phyloP scores from a whole-genome alignment of 2,329 filamentous ascomycete genomes.

The Penicillium sp. region DNA sequence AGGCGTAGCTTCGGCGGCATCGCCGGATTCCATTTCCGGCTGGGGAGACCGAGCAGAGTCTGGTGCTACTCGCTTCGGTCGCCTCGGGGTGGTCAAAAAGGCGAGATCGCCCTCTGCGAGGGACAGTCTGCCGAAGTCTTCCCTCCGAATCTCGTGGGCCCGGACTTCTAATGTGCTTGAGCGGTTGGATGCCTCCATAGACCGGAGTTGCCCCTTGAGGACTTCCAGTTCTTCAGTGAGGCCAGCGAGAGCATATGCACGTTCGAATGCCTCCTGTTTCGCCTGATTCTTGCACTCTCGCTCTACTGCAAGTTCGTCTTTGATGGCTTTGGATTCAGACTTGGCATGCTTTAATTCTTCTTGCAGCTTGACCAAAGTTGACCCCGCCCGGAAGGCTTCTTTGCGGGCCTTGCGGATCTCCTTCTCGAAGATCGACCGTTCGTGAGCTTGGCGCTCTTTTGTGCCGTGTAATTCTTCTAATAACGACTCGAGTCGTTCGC shows the following conservation, averaged over 20 bases:
- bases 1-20: constrained; percentile 27
- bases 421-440: constrained; percentile 52
- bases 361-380: constrained; percentile 52
- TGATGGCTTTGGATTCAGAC: constrained; percentile 46
- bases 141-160: constrained; percentile 30
- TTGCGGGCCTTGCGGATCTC: constrained; percentile 54
- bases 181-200: constrained; percentile 37
- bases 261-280: constrained; percentile 47
- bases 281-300: constrained; percentile 45
- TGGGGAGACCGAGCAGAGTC: constrained; percentile 25
- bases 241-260: constrained; percentile 44
- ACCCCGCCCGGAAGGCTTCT: constrained; percentile 55
- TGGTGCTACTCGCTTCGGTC: constrained; percentile 33
- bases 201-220: constrained; percentile 41
- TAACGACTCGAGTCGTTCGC: constrained; percentile 43
- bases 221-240: constrained; percentile 44
- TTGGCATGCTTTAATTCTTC: constrained; percentile 46
- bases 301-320: constrained; percentile 51
- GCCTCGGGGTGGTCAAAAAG: constrained; percentile 30
- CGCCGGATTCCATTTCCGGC: constrained; percentile 5
- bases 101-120: constrained; percentile 32
- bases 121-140: constrained; percentile 27
- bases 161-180: constrained; percentile 31
- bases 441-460: constrained; percentile 49
- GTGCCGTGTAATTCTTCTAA: constrained; percentile 51